Evolutionary conservation across 345 rosid genomes (phyloP).

Genomic region (Geranium brycei): DNA sequence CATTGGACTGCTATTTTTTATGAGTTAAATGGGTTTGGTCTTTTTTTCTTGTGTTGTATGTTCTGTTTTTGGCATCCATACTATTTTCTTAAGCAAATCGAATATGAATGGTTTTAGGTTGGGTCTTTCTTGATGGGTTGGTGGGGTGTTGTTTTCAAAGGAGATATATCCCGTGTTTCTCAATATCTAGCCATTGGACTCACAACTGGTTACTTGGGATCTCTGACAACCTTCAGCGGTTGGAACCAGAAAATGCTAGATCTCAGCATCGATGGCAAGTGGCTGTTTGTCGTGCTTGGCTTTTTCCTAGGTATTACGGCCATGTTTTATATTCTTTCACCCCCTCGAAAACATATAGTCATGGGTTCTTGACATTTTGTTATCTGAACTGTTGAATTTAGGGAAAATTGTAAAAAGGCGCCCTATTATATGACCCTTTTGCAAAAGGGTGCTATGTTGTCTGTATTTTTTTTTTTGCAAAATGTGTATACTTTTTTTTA

Average conservation of each 20-base stretch:
- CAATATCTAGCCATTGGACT: constrained; percentile 63
- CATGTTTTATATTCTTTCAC: too few species aligned
- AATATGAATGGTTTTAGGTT: constrained; percentile 24
- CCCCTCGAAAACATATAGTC: too few species aligned
- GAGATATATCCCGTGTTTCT: constrained; percentile 47
- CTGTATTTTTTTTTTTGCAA: too few species aligned
- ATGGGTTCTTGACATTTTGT: too few species aligned
- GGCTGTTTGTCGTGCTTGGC: constrained; percentile 54
- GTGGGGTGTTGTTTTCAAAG: constrained; percentile 80
- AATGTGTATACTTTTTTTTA: too few species aligned
- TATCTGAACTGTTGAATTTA: too few species aligned
- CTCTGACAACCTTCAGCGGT: constrained; percentile 93
- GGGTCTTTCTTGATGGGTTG: constrained; percentile 99
- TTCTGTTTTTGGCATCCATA: background rate
- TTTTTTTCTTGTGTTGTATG: background rate
- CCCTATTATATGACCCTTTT: too few species aligned
- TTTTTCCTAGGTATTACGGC: constrained; percentile 47
- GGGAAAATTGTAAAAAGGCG: too few species aligned
- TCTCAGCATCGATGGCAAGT: constrained; percentile 55
- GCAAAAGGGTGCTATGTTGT: too few species aligned
- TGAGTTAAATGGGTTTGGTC: background rate
- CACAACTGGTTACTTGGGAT: constrained; percentile 81
- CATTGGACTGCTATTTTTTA: too few species aligned
- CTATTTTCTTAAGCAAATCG: constrained; percentile 4
- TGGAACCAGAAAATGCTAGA: constrained; percentile 98